Conservation (phyloP, 805 yeast genomes). For the Nakazawaea anatomiae region DNA sequence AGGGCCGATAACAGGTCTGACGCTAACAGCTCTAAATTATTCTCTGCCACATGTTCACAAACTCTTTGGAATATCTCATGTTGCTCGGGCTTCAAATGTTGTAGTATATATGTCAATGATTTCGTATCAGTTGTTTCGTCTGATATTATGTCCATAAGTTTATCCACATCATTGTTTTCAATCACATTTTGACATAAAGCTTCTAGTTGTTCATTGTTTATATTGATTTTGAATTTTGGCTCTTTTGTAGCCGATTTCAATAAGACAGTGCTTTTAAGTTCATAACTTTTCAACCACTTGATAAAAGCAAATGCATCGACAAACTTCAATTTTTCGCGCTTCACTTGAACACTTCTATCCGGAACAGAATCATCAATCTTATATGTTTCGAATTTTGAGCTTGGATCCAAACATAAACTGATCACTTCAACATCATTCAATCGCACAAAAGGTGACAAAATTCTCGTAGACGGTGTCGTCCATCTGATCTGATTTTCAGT, state of each 20-base stretch:
- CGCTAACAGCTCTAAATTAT: background rate
- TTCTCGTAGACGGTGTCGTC: background rate
- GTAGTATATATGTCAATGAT: background rate
- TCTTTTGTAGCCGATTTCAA: background rate
- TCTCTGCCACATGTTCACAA: background rate
- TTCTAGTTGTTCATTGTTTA: background rate
- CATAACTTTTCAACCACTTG: background rate
- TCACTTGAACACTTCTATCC: background rate
- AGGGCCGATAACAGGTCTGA: background rate
- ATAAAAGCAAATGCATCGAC: background rate
- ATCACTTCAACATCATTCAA: background rate
- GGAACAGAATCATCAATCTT: background rate
- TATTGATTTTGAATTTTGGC: background rate
- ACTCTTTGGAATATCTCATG: constrained; percentile 1
- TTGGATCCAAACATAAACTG: background rate
- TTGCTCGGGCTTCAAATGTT: background rate
- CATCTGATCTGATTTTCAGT: background rate
- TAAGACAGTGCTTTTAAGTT: background rate
- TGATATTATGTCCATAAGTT: background rate
- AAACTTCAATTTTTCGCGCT: background rate
- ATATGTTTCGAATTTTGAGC: background rate
- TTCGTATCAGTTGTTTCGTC: background rate
- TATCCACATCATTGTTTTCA: background rate
- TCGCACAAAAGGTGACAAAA: constrained; percentile 2
- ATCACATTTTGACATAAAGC: background rate